Conservation (phyloP, 257 asterid species). For the Capsicum pubescens region DNA sequence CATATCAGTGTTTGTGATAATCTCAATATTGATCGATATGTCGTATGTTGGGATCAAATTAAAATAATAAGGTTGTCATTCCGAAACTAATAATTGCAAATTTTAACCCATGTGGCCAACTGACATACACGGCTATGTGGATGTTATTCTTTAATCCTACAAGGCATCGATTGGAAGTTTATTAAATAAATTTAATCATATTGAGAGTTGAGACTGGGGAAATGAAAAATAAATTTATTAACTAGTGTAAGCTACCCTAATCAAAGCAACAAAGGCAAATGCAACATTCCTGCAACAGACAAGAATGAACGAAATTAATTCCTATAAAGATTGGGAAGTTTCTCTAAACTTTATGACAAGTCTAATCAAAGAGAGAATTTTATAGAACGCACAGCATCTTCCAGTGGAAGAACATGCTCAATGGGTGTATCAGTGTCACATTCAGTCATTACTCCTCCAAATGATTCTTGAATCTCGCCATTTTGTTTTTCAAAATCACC, state of each 20-base stretch:
- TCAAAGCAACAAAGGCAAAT: conserved; percentile 86
- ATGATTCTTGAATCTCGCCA: conserved; percentile 90
- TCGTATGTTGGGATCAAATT: too few relatives aligned
- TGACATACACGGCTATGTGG: too few relatives aligned
- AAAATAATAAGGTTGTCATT: too few relatives aligned
- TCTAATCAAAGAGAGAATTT: neutral
- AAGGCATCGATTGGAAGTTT: too few relatives aligned
- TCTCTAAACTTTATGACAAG: neutral
- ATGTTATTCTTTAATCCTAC: too few relatives aligned
- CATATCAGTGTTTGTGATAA: too few relatives aligned
- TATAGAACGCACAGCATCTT: conserved; percentile 76
- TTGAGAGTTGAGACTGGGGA: too few relatives aligned
- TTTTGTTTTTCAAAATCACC: conserved; percentile 93
- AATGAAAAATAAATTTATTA: neutral
- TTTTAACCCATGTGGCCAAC: too few relatives aligned
- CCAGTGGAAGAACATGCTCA: conserved; percentile 84
- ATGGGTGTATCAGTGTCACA: conserved; percentile 73
- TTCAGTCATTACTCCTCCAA: conserved; percentile 92
- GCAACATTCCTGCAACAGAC: conserved; percentile 83
- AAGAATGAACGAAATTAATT: conserved; percentile 14
- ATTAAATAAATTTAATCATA: too few relatives aligned
- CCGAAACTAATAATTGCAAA: too few relatives aligned
- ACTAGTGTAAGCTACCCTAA: neutral
- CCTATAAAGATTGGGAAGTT: conserved; percentile 13
- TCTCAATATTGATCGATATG: too few relatives aligned